Base-by-base conservation (phyloP, 2,329 filamentous ascomycete genomes). In the Scedosporium aurantiacum region DNA sequence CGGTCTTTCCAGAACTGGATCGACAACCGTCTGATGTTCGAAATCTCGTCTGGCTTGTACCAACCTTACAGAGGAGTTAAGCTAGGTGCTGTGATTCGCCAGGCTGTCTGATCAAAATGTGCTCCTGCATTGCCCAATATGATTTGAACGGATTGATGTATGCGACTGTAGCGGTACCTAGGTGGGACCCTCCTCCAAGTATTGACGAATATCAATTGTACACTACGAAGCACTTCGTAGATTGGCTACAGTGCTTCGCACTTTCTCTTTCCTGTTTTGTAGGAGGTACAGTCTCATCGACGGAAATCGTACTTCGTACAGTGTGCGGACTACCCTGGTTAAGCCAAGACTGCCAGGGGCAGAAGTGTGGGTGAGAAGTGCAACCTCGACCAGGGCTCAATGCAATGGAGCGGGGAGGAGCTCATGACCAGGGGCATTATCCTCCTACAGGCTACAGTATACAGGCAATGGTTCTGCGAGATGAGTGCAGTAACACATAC, bases 271-370 rank as follows among this genome's bases (percentile, higher is more conserved):
- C 32, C 32, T 37, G 32, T 37, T 37, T 37, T 10, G 32, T 37
- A 12, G 32, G 32, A 37, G 4, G 32, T 12, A 37, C 32, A 37
- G 32, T 37, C 32, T 37, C 32, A 37, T n/a, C 43, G n/a, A 47
- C n/a, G 16, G 43, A 47, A 47, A 47, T 47, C 43, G 43, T 23
- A 54, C 50, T 18, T 47, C 43, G 43, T 23, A 54, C 50, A 54
- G 50, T 54, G 50, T 54, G 50, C 50, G 50, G 23, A 25, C 23
- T 14, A 8, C 43, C 57, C 58, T 57, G 5, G 23, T 43, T n/a
- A 18, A 25, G 41, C 43, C 58, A 60, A 60, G 43, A 52, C 58
- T 60, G 45, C 43, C 58, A 60, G 58, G 57, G 58, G 58, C 55
- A 60, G n/a, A 40, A 28, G 58, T 45, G 18, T 21, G 43, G 58